Evolutionary conservation across 805 yeast genomes (phyloP), one percentile per base, ranked within the genome.

Genomic region (Metschnikowia continentalis): DNA sequence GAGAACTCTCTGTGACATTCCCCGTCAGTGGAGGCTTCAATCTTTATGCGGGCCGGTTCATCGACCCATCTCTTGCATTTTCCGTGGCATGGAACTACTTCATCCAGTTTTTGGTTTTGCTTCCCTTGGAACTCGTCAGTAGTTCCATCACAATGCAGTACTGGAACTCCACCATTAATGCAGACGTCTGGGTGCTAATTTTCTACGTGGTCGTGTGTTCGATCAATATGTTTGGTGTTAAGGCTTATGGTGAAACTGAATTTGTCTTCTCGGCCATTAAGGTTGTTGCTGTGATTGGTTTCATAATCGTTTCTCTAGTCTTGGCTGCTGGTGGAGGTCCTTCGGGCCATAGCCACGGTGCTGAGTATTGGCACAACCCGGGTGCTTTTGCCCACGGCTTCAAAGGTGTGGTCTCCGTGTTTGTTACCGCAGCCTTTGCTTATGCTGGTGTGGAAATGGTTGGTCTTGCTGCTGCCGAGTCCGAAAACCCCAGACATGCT

Each of bases 391-490:
- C 81, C 10, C 70, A 76, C 54, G 81, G 82, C 6, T 83, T 84
- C 65, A 83, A 85, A 67, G 90, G 90, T 54, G 80, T 86, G 47
- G 80, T 85, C 61, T 73, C 86, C 0, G 88, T 83, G n/a, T 80
- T 87, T 54, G 85, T 86, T 46, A 81, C 86, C 36, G 90, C 92
- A 14, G 89, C 91, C 0, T 88, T 86, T 65, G 78, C 89, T 10
- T 88, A 82, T 62, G 81, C 86, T 38, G 92, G 92, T 52, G 79
- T 88, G 15, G 94, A 87, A 67, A 72, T 87, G 58, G 79, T 80
- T 37, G 88, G 90, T 46, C 74, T 87, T 38, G 86, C 90, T 10
- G 87, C 91, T 32, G 91, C 91, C 7, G 95, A 88, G 66, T 76
- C 89, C 22, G 77, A 68, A 35, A 80, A 86, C 65, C 92, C 94